Evolutionary conservation across 2,329 filamentous ascomycete genomes (phyloP).

Genomic region (Zasmidium angulare): DNA sequence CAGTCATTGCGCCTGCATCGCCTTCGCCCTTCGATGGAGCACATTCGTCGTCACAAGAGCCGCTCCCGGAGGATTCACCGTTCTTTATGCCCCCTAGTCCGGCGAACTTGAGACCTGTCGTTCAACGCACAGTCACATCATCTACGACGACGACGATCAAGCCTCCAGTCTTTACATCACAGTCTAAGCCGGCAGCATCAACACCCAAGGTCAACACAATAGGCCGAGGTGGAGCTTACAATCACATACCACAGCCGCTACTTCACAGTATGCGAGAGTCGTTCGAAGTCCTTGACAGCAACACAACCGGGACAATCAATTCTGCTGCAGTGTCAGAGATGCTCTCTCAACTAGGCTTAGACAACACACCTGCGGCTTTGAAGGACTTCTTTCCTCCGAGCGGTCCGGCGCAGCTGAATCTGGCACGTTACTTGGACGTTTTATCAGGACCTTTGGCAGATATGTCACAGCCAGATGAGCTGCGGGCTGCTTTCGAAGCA

Average conservation of each 20-base stretch:
- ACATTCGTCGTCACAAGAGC: slow-evolving; percentile 20
- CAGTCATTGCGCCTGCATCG: slow-evolving; percentile 4
- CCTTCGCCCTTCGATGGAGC: slow-evolving; percentile 17
- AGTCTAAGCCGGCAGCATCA: slow-evolving; percentile 10
- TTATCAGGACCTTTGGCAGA: slow-evolving; percentile 72
- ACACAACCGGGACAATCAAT: slow-evolving; percentile 80
- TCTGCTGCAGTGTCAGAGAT: slow-evolving; percentile 84
- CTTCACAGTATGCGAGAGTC: slow-evolving; percentile 86
- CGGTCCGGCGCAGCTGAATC: slow-evolving; percentile 65
- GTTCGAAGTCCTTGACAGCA: slow-evolving; percentile 88
- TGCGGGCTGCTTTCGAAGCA: slow-evolving; percentile 86
- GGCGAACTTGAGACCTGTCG: slow-evolving; percentile 37
- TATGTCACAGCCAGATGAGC: slow-evolving; percentile 74
- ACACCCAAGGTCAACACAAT: slow-evolving; percentile 20
- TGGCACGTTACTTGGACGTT: slow-evolving; percentile 82
- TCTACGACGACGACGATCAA: slow-evolving; percentile 32
- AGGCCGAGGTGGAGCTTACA: slow-evolving; percentile 44
- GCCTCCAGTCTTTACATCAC: slow-evolving; percentile 21
- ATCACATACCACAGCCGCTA: slow-evolving; percentile 76
- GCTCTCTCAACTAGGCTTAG: slow-evolving; percentile 80
- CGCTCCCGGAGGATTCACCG: slow-evolving; percentile 20
- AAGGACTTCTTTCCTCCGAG: slow-evolving; percentile 78
- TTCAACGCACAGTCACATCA: slow-evolving; percentile 39
- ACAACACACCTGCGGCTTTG: slow-evolving; percentile 69
- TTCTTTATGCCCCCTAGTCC: slow-evolving; percentile 30